Evolutionary conservation across 805 yeast species (phyloP).

Genomic region (Yarrowia yakushimensis): DNA sequence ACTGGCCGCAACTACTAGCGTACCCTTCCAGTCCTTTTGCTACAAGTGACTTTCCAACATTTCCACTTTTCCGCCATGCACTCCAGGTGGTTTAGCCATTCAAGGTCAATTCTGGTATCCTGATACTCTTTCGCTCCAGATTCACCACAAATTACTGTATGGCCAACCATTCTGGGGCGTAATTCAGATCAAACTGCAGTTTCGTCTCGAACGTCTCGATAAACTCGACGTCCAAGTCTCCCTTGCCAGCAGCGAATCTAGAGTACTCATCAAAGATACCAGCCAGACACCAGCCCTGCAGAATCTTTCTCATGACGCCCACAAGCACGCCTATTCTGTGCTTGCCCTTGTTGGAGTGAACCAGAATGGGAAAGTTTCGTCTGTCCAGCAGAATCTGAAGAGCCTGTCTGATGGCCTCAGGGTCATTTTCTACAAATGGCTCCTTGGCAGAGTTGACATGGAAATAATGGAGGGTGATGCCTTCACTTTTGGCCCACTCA

Average conservation of each 20-base stretch:
- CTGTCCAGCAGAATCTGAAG: slow-evolving; percentile 38
- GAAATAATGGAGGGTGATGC: slow-evolving; percentile 56
- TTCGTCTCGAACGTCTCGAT: slow-evolving; percentile 30
- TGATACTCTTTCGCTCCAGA: not conserved
- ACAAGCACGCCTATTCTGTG: slow-evolving; percentile 91
- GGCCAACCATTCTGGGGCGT: slow-evolving; percentile 24
- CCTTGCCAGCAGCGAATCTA: slow-evolving; percentile 59
- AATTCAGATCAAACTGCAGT: not conserved
- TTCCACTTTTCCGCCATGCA: too few relatives aligned
- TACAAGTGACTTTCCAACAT: too few relatives aligned
- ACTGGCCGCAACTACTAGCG: too few relatives aligned
- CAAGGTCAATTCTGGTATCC: not conserved
- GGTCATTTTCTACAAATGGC: slow-evolving; percentile 60
- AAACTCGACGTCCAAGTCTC: slow-evolving; percentile 33
- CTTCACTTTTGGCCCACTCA: slow-evolving; percentile 58
- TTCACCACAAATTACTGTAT: not conserved
- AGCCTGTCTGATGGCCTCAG: slow-evolving; percentile 49
- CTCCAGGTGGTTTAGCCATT: too few relatives aligned
- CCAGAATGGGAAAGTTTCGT: slow-evolving; percentile 78
- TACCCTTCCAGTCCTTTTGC: too few relatives aligned
- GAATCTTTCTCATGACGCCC: slow-evolving; percentile 79
- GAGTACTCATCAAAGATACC: slow-evolving; percentile 93
- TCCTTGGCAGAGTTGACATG: slow-evolving; percentile 72
- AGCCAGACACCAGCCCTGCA: slow-evolving; percentile 91
- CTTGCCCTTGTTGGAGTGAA: slow-evolving; percentile 96